A percentile compares a stretch with the other conserved stretches of the same genome.
These are phyloP conservation scores for Russula griseocarnosa DNA, from an alignment of 768 basidiomycete species.

Conservation along the genomic window DNA sequence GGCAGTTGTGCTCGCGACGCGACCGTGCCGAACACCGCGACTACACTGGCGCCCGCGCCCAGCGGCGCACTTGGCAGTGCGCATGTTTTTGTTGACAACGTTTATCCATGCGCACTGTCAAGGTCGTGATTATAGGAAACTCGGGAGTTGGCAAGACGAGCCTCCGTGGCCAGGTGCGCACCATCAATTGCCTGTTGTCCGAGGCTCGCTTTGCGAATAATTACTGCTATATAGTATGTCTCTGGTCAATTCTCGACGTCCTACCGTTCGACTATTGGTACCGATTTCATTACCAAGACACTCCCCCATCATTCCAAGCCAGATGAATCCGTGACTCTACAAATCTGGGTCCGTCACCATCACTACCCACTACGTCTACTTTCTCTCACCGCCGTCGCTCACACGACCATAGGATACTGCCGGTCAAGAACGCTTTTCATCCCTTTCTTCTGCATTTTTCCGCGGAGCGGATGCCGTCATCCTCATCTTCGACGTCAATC, in stretches of 20 bases:
- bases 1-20: background rate
- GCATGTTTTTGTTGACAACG: background rate
- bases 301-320: slow-evolving; percentile 55
- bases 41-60: background rate
- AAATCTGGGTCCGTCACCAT: slow-evolving; percentile 56
- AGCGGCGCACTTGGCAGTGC: background rate
- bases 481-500: slow-evolving; percentile 76
- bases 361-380: background rate
- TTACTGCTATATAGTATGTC: slow-evolving; percentile 53
- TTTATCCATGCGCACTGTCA: slow-evolving; percentile 61
- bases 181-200: background rate
- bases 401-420: slow-evolving; percentile 61
- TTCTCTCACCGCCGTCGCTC: background rate
- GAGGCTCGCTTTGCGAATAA: background rate
- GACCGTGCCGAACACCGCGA: background rate
- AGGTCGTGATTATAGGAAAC: slow-evolving; percentile 76
- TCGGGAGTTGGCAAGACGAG: slow-evolving; percentile 86
- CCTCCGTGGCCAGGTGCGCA: slow-evolving; percentile 63
- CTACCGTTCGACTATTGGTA: slow-evolving; percentile 83
- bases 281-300: slow-evolving; percentile 81
- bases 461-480: slow-evolving; percentile 79
- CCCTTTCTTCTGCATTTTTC: slow-evolving; percentile 77
- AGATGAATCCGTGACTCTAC: slow-evolving; percentile 58
- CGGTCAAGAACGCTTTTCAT: slow-evolving; percentile 85
- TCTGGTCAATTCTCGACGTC: slow-evolving; percentile 69